Evolutionary conservation across 176 grass and related monocot species (phyloP).

Genomic region (Pontederia paniculata): DNA sequence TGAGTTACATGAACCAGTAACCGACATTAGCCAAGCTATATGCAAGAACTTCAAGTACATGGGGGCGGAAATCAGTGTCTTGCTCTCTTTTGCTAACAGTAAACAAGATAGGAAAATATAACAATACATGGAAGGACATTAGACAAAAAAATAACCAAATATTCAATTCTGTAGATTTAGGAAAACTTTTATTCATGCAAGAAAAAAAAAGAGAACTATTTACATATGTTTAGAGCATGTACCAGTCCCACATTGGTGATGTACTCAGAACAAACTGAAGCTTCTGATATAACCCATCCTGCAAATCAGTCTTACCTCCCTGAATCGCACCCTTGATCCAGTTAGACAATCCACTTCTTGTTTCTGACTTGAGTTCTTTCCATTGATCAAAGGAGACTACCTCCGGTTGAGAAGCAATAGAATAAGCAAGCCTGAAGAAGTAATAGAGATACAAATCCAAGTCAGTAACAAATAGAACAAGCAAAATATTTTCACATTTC

Average conservation of each 20-base stretch:
- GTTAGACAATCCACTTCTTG: conserved; percentile 48
- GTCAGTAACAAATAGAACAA: too few species aligned
- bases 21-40: too few species aligned
- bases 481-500: too few species aligned
- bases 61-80: too few species aligned
- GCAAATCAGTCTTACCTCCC: conserved; percentile 47
- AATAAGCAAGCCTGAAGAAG: conserved; percentile 41
- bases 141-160: background rate
- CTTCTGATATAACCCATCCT: conserved; percentile 51
- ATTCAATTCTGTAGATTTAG: too few species aligned
- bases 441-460: background rate
- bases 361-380: conserved; percentile 61
- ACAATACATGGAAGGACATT: background rate
- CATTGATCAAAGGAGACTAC: conserved; percentile 54
- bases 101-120: background rate
- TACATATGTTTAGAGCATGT: conserved; percentile 4
- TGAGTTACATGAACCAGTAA: background rate
- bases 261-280: conserved; percentile 65
- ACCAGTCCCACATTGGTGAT: conserved; percentile 98
- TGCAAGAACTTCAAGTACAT: too few species aligned
- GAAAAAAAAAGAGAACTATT: background rate
- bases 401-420: conserved; percentile 55
- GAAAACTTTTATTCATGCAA: background rate
- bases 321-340: conserved; percentile 88
- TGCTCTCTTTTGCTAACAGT: too few species aligned